Base-by-base conservation (phyloP, 768 basidiomycete genomes). In the Candolleomyces efflorescens region DNA sequence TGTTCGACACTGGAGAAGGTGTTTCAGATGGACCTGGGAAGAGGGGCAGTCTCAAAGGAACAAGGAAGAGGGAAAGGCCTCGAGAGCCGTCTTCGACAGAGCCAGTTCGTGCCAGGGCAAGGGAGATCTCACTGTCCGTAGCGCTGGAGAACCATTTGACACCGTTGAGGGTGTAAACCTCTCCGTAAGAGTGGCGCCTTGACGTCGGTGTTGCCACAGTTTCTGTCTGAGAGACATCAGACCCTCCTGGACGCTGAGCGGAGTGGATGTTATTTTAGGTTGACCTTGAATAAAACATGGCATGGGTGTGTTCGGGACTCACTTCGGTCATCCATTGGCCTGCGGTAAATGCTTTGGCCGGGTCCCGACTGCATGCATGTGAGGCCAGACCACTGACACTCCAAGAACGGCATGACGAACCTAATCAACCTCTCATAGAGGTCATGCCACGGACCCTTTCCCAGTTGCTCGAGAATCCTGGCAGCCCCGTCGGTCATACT, bases 241-340 rank as follows among this genome's bases (percentile, higher is more conserved):
- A 90, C 2, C 87, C 86, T 37, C 88, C 89, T 12, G 87, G 81
- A 18, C 86, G 80, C 85, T 86, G 52, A 24, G 38, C 39, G 44
- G 18, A 15, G 72, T 73, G 75, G 76, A 75, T 56, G 52, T 52
- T 17, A 46, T 72, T 76, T 32, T 74, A 67, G 7, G 70, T 68
- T 36, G 71, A 66, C 0, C 26, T 1, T 32, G 37, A 26, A 22
- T n/a, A 17, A 6, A 66, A 69, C 38, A 48, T 61, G n/a, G n/a
- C n/a, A n/a, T n/a, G n/a, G n/a, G n/a, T n/a, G n/a, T 61, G 15
- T 13, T 11, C 6, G 59, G 58, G 5, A 59, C 68, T 3, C 58
- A 80, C 87, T 73, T 90, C 88, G 3, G 89, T 90, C 89, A 89
- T 90, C 89, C 89, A 92, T 69, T 92, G 90, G 0, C 90, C 90